Percentiles rank a stretch among this genome's conserved stretches.
Evolutionary conservation across 2,329 filamentous ascomycete species (phyloP).

Genomic region (Phialocephala sp.): DNA sequence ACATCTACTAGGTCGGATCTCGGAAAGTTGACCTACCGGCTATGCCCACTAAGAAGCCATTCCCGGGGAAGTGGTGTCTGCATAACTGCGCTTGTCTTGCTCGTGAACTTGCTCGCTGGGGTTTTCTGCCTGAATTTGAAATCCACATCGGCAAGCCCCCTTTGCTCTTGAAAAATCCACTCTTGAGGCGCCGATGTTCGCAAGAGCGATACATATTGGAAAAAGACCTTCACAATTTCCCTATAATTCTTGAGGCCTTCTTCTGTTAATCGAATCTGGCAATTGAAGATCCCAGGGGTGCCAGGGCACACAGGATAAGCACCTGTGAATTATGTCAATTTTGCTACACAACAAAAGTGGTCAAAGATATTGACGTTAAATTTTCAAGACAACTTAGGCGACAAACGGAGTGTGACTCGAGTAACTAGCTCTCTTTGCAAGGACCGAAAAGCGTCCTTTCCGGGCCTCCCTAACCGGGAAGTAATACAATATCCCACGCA

Average conservation of each 20-base stretch:
- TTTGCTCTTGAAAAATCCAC: constrained; percentile 95
- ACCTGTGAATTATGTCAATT: constrained; percentile 46
- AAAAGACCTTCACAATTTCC: constrained; percentile 70
- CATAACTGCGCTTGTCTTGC: constrained; percentile 84
- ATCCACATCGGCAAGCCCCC: constrained; percentile 86
- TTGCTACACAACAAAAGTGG: background rate
- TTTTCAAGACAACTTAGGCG: background rate
- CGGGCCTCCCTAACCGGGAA: background rate
- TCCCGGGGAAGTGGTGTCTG: constrained; percentile 87
- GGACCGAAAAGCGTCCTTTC: background rate
- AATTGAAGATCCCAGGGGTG: constrained; percentile 69
- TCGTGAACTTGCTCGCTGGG: constrained; percentile 87
- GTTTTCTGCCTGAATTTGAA: constrained; percentile 96
- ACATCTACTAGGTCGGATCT: background rate
- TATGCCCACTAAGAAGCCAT: constrained; percentile 82
- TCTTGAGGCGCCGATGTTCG: constrained; percentile 80
- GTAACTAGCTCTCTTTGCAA: background rate
- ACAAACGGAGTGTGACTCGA: background rate
- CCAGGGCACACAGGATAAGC: constrained; percentile 65
- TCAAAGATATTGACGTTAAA: background rate
- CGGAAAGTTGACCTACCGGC: constrained; percentile 49
- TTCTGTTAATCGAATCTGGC: constrained; percentile 69
- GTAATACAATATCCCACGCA: background rate
- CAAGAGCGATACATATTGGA: constrained; percentile 86
- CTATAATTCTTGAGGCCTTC: constrained; percentile 63